phyloP scores from a whole-genome alignment of 1,284 basidiomycete genomes.

The Moniliella sp. region DNA sequence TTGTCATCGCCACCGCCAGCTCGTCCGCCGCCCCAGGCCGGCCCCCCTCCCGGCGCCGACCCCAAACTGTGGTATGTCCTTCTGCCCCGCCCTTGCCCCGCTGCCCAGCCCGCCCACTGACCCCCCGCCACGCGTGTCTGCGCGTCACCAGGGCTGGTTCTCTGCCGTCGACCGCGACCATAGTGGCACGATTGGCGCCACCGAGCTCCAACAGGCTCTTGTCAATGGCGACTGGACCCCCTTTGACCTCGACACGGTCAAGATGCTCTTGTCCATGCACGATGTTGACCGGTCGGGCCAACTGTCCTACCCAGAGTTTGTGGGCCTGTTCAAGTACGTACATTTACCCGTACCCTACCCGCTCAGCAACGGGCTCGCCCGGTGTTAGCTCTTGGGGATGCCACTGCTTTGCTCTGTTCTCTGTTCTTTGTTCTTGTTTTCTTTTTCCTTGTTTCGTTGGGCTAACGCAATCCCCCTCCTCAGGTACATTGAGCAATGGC shows the following conservation, averaged over 20 bases:
- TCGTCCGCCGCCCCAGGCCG: conserved; percentile 8
- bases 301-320: conserved; percentile 21
- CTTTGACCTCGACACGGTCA: conserved; percentile 18
- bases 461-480: too few species aligned
- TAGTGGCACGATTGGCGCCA: conserved; percentile 13
- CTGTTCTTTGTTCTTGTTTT: background rate
- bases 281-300: conserved; percentile 18
- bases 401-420: background rate
- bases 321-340: background rate
- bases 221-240: conserved; percentile 25
- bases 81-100: too few species aligned
- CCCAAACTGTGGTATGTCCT: conserved; percentile 24
- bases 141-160: conserved; percentile 17
- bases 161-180: conserved; percentile 17
- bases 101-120: background rate
- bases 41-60: conserved; percentile 18
- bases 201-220: conserved; percentile 17
- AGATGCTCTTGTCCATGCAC: conserved; percentile 25
- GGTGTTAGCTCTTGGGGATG: conserved; percentile 1
- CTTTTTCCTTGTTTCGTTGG: conserved; percentile 4
- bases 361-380: background rate
- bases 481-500: conserved; percentile 26
- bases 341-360: background rate
- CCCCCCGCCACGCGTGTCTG: background rate
- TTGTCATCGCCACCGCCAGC: conserved; percentile 5